A percentile compares a stretch with the other conserved stretches of the same genome.
These are phyloP conservation scores for Ascocoryne sarcoides DNA, from an alignment of 2,329 filamentous ascomycete genomes.

Conservation along the genomic window DNA sequence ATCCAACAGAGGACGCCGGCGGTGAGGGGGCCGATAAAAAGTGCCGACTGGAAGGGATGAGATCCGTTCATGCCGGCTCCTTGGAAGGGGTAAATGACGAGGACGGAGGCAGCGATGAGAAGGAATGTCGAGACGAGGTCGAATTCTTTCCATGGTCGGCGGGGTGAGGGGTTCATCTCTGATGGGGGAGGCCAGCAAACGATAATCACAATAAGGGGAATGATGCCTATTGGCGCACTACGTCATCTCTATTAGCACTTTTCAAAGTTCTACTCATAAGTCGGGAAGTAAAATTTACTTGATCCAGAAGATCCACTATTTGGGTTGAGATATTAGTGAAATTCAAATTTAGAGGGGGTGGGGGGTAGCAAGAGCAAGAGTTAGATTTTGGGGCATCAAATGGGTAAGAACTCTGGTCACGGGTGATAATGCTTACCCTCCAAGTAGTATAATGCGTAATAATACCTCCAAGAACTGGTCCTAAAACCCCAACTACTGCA, in stretches of 20 bases:
- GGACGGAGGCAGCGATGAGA: constrained; percentile 42
- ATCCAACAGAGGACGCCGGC: constrained; percentile 31
- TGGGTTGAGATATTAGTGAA: no score
- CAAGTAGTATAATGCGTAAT: constrained; percentile 16
- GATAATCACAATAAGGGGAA: constrained; percentile 39
- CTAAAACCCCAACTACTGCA: constrained; percentile 16
- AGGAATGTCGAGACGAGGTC: constrained; percentile 47
- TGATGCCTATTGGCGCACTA: constrained; percentile 42
- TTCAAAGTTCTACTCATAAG: no score
- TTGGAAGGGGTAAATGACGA: constrained; percentile 51
- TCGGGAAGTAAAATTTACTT: no score
- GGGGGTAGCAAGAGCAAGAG: not conserved
- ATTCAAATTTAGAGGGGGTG: no score
- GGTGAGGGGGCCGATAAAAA: constrained; percentile 36
- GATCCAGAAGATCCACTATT: constrained; percentile 14
- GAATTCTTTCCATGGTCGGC: constrained; percentile 30
- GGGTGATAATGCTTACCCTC: constrained; percentile 1
- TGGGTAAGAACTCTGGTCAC: not conserved
- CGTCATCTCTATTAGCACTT: no score
- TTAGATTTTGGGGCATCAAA: not conserved
- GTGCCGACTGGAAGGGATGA: constrained; percentile 32
- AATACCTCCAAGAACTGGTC: constrained; percentile 19
- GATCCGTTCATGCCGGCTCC: constrained; percentile 13
- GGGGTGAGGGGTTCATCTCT: constrained; percentile 35
- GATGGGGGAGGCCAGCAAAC: constrained; percentile 40